These are phyloP conservation scores for Cutaneotrichosporon mucoides DNA, from an alignment of 1,284 basidiomycete genomes.

Conservation along the genomic window DNA sequence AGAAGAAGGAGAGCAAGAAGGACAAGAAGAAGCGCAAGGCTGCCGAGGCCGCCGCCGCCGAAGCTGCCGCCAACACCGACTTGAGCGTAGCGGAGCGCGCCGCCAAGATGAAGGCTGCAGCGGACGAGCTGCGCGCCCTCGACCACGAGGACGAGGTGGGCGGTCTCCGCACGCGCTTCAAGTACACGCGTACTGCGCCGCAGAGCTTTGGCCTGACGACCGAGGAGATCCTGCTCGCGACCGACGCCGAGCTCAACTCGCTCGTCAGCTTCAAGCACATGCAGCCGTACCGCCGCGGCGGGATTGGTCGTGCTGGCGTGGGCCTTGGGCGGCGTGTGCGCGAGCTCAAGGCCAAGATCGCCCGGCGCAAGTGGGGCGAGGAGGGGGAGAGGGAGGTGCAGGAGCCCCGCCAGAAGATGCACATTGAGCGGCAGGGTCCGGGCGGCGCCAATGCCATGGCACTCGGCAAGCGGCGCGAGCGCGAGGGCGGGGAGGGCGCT, in stretches of 20 bases:
- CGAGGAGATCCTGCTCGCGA: conserved; percentile 85
- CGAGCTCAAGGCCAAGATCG: conserved; percentile 65
- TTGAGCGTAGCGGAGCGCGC: conserved; percentile 77
- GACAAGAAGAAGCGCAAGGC: conserved; percentile 52
- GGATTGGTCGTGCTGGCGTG: conserved; percentile 53
- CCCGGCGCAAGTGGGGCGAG: conserved; percentile 52
- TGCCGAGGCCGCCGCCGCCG: conserved; percentile 54
- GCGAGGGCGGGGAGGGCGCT: conserved; percentile 9
- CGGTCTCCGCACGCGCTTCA: conserved; percentile 87
- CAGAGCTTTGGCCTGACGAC: conserved; percentile 71
- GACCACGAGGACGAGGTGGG: conserved; percentile 97
- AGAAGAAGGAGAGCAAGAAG: conserved; percentile 57
- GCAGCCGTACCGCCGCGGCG: conserved; percentile 73
- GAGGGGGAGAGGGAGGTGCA: conserved; percentile 30
- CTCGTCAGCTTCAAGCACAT: conserved; percentile 83
- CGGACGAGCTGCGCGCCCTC: conserved; percentile 83
- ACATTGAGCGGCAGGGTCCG: not conserved
- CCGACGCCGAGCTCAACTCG: conserved; percentile 87
- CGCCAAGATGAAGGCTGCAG: conserved; percentile 70
- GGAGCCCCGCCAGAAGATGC: not conserved
- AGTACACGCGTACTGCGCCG: conserved; percentile 71
- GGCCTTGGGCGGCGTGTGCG: conserved; percentile 68
- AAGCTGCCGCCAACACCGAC: conserved; percentile 48
- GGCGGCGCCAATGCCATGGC: conserved; percentile 16
- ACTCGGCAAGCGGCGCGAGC: conserved; percentile 12